Evolutionary conservation across 768 basidiomycete species (phyloP), one percentile per base, ranked within the genome.

Genomic region (Mycena albidolilacea): DNA sequence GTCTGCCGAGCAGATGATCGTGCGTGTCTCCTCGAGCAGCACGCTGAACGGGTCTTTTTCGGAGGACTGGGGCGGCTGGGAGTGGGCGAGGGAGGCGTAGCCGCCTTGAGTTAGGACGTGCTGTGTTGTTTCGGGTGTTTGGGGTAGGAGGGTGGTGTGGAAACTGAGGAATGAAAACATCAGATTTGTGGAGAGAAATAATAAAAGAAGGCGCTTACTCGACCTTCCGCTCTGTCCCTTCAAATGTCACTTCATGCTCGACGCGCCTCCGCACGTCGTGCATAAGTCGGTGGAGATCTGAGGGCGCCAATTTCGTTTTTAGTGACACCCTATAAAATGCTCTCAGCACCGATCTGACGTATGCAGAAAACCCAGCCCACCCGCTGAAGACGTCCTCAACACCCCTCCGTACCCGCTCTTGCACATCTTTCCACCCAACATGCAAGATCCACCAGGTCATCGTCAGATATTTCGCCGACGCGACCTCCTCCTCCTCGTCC

Each of bases 391-490:
- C 95, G 70, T 92, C 92, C 77, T 95, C 92, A 0, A 97, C 95
- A 0, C 89, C 93, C 43, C 87, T 82, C 75, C 91, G 83, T 0
- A 97, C 93, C 48, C 94, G 85, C 74, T 91, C 90, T 0, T 89
- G 91, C 0, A 98, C 87, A 70, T 93, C 92, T 76, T 92, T 94
- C 96, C 97, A 97, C 0, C 97, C 96, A 5, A 96, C 93, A 78
- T 98, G 92, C 67, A 97, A 78, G 11, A 97, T 85, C 96, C 96
- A 97, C 96, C 96, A 98, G 48, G 92, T 94, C 76, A 97, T 88
- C 0, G 94, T 95, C 62, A 98, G 84, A 79, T 91, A 98, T 78
- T 91, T 90, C 71, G 90, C 74, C 46, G 74, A 50, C 17, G 74
- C 74, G 12, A 72, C 59, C 19, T 75, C 85, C 80, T 97, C 96